Conservation (phyloP, 345 rosid genomes). For the Citrus reticulata region DNA sequence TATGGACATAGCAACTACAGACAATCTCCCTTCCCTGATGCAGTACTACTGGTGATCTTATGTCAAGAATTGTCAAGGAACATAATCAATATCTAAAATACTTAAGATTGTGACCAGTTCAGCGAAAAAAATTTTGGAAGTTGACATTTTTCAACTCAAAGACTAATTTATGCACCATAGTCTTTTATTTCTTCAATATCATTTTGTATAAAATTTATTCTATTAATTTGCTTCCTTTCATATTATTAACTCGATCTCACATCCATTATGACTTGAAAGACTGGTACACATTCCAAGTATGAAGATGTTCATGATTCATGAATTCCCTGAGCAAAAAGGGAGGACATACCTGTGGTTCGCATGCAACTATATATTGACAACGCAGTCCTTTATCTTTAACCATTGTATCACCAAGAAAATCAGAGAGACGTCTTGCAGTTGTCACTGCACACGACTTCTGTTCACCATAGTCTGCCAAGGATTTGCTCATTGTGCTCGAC, state of each 20-base stretch:
- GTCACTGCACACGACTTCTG: slow-evolving; percentile 99
- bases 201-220: background rate
- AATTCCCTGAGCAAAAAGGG: slow-evolving; percentile 10
- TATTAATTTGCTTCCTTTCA: background rate
- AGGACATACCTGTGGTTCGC: slow-evolving; percentile 76
- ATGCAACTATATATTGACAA: slow-evolving; percentile 94
- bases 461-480: slow-evolving; percentile 87
- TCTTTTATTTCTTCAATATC: background rate
- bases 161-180: background rate
- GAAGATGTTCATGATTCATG: background rate
- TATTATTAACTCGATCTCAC: background rate
- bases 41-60: background rate
- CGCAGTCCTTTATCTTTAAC: slow-evolving; percentile 98
- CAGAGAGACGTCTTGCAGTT: slow-evolving; percentile 90
- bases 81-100: background rate
- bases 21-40: background rate
- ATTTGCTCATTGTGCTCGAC: slow-evolving; percentile 99
- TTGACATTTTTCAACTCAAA: background rate
- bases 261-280: slow-evolving; percentile 3
- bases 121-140: background rate
- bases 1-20: background rate
- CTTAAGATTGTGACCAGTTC: background rate
- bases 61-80: background rate
- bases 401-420: slow-evolving; percentile 92
- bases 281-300: background rate